These are phyloP conservation scores for Colletotrichum zoysiae DNA, from an alignment of 2,329 filamentous ascomycete genomes.

Conservation along the genomic window DNA sequence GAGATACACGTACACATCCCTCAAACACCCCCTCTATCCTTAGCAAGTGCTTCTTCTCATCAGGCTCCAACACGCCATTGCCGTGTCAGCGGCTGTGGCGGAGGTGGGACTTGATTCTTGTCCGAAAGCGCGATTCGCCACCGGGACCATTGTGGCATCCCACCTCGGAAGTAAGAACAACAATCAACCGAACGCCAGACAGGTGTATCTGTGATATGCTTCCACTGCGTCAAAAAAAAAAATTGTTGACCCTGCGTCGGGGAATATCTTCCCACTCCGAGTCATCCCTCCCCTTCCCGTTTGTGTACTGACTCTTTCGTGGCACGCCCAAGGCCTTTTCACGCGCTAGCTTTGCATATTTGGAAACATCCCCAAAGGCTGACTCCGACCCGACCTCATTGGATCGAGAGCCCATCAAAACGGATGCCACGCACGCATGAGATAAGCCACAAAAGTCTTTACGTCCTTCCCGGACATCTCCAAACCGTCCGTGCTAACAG, in stretches of 20 bases:
- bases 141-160: not conserved
- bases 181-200: not conserved
- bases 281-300: not conserved
- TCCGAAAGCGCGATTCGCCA: conserved; percentile 7
- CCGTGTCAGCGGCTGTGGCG: not conserved
- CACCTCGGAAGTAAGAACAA: not conserved
- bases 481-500: conserved; percentile 37
- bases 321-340: not conserved
- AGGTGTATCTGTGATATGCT: not conserved
- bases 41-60: too few relatives aligned
- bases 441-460: conserved; percentile 35
- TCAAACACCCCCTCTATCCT: conserved; percentile 6
- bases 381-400: not conserved
- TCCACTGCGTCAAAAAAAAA: not conserved
- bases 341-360: conserved; percentile 1
- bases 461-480: conserved; percentile 40
- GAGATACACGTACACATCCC: conserved; percentile 13
- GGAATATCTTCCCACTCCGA: conserved; percentile 5
- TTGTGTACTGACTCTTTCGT: not conserved
- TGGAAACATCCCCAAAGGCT: conserved; percentile 18
- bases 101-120: not conserved
- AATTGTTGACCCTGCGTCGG: conserved; percentile 31
- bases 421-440: conserved; percentile 11
- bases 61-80: not conserved
- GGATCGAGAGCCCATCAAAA: conserved; percentile 1